Percentiles rank a stretch among this genome's conserved stretches.
Conservation (phyloP, 2,329 filamentous ascomycete genomes). For the Dactylellina cionopaga region DNA sequence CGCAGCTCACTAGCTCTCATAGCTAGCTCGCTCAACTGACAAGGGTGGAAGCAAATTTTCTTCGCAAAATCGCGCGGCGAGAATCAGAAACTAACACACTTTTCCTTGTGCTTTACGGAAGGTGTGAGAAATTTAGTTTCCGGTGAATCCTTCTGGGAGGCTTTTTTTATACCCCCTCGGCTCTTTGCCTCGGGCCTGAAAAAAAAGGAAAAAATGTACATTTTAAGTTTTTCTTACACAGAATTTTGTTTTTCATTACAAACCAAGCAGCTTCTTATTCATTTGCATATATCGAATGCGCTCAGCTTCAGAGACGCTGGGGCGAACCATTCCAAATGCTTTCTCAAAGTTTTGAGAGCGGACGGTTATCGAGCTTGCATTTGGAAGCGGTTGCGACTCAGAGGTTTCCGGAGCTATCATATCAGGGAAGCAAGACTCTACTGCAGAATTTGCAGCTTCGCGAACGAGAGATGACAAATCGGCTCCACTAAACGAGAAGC, state of each 20-base stretch:
- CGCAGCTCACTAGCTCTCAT: slow-evolving; percentile 28
- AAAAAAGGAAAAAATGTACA: slow-evolving; percentile 20
- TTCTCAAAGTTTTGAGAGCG: slow-evolving; percentile 61
- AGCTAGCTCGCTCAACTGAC: slow-evolving; percentile 14
- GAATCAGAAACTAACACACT: not conserved
- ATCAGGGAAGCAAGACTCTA: slow-evolving; percentile 48
- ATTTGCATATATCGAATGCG: slow-evolving; percentile 42
- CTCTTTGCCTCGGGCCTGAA: no score
- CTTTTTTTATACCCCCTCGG: not conserved
- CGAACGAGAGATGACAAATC: slow-evolving; percentile 70
- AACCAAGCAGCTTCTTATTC: slow-evolving; percentile 33
- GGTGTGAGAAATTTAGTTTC: slow-evolving; percentile 25
- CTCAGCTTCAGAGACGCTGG: slow-evolving; percentile 58
- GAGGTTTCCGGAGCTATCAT: not conserved
- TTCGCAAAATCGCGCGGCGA: slow-evolving; percentile 48
- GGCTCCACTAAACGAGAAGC: slow-evolving; percentile 63
- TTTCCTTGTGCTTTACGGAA: slow-evolving; percentile 19
- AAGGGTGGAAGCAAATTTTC: slow-evolving; percentile 37
- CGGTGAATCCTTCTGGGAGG: not conserved
- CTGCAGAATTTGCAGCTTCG: slow-evolving; percentile 64
- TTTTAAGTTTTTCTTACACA: not conserved
- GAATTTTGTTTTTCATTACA: not conserved
- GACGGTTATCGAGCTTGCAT: slow-evolving; percentile 14
- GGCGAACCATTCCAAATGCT: slow-evolving; percentile 62
- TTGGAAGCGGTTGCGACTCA: not conserved